Conservation (phyloP, 768 basidiomycete species). For the Tulasnella sp. region DNA sequence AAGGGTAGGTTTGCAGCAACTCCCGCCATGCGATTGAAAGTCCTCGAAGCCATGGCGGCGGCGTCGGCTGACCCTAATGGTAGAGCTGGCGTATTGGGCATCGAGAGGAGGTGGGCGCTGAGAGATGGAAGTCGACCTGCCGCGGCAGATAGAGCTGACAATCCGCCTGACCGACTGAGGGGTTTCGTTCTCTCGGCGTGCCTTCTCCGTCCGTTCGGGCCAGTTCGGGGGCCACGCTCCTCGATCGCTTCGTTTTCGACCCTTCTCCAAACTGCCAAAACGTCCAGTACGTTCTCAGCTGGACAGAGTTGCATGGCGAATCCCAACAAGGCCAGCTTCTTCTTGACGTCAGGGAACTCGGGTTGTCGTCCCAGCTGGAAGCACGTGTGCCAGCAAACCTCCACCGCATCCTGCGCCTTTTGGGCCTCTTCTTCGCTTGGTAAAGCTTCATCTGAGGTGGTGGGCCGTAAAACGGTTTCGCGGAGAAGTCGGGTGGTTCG, state of each 20-base stretch:
- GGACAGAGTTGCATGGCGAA: slow-evolving; percentile 85
- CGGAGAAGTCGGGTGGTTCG: slow-evolving; percentile 17
- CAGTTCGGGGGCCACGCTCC: slow-evolving; percentile 3
- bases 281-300: slow-evolving; percentile 66
- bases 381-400: slow-evolving; percentile 87
- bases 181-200: slow-evolving; percentile 24
- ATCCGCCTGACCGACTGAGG: slow-evolving; percentile 32
- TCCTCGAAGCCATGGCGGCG: slow-evolving; percentile 70
- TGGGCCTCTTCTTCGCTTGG: not conserved
- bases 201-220: slow-evolving; percentile 12
- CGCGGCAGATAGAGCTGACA: slow-evolving; percentile 7
- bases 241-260: slow-evolving; percentile 62
- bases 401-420: slow-evolving; percentile 51
- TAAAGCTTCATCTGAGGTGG: slow-evolving; percentile 16
- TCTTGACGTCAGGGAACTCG: slow-evolving; percentile 64
- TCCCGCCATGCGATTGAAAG: slow-evolving; percentile 60
- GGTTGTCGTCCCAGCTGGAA: slow-evolving; percentile 82
- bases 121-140: slow-evolving; percentile 28
- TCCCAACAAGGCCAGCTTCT: slow-evolving; percentile 69
- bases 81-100: slow-evolving; percentile 10
- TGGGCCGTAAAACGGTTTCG: slow-evolving; percentile 4
- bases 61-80: slow-evolving; percentile 48
- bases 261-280: slow-evolving; percentile 74
- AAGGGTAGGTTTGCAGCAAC: slow-evolving; percentile 44
- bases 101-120: slow-evolving; percentile 2